These are phyloP conservation scores for Eucalyptus erythrocorys DNA, from an alignment of 345 rosid species.

Conservation along the genomic window DNA sequence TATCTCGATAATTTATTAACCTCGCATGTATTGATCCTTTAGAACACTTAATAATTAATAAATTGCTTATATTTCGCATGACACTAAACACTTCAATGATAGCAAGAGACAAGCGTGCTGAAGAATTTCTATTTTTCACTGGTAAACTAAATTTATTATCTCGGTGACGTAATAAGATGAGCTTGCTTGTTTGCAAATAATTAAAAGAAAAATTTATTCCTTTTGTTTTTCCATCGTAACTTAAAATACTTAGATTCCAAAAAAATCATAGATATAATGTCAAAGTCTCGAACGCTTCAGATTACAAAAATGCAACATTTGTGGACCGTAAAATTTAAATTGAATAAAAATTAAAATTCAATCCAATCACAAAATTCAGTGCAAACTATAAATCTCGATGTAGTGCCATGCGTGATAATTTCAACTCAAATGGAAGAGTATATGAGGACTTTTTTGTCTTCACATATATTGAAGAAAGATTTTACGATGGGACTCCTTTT, in stretches of 20 bases:
- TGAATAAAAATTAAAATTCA: background rate
- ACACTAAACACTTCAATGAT: background rate
- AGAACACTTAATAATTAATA: background rate
- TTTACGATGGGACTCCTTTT: background rate
- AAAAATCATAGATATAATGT: background rate
- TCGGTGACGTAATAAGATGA: too few relatives aligned
- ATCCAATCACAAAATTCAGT: background rate
- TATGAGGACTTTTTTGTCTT: background rate
- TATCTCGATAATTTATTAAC: background rate
- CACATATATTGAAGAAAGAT: background rate
- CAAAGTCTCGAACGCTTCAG: background rate
- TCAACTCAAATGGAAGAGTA: background rate
- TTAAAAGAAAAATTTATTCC: too few relatives aligned
- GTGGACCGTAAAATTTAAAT: accelerated
- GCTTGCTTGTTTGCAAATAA: too few relatives aligned
- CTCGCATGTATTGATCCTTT: background rate
- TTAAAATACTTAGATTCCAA: background rate
- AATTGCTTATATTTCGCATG: background rate
- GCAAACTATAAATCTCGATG: background rate
- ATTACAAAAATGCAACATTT: background rate
- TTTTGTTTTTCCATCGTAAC: background rate
- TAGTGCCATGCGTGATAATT: background rate
- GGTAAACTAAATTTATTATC: background rate
- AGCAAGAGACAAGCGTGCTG: background rate
- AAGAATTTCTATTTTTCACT: background rate